Conservation (phyloP, 2,329 filamentous ascomycete species). For the Ophiognomonia clavigignenti-juglandacearum region DNA sequence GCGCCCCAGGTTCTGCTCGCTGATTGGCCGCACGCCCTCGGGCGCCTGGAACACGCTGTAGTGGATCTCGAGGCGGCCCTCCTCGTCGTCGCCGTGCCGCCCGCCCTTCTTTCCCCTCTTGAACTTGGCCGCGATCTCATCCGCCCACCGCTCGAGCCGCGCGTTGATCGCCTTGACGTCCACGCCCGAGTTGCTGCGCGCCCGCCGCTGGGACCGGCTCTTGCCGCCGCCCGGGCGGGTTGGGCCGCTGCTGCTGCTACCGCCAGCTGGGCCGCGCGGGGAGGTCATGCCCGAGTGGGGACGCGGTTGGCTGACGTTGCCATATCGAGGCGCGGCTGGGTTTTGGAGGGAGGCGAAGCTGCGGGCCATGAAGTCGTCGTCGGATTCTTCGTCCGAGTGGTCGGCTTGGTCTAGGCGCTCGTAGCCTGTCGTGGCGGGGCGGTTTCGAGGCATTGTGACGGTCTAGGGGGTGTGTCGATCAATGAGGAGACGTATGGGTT, state of each 20-base stretch:
- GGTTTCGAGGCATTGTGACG: conserved; percentile 57
- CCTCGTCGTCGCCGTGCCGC: conserved; percentile 52
- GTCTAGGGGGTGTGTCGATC: background rate
- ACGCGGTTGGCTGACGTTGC: conserved; percentile 56
- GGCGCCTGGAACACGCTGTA: conserved; percentile 95
- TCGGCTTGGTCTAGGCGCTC: conserved; percentile 81
- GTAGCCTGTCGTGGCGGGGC: conserved; percentile 75
- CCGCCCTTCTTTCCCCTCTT: conserved; percentile 76
- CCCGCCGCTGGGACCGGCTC: conserved; percentile 41
- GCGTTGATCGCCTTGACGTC: conserved; percentile 99
- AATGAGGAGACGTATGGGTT: background rate
- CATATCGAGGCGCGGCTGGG: conserved; percentile 57
- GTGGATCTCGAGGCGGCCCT: conserved; percentile 90
- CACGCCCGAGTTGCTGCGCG: conserved; percentile 76
- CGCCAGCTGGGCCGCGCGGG: conserved; percentile 39
- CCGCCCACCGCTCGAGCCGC: conserved; percentile 89
- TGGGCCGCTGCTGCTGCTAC: conserved; percentile 30
- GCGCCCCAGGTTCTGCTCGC: conserved; percentile 67
- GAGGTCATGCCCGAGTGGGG: conserved; percentile 57
- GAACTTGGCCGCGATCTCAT: conserved; percentile 96
- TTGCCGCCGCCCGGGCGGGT: conserved; percentile 27
- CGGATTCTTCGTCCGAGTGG: conserved; percentile 67
- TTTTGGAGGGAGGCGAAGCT: conserved; percentile 53
- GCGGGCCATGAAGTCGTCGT: conserved; percentile 56
- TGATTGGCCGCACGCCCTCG: conserved; percentile 77